phyloP scores from a whole-genome alignment of 208 protist genomes.

The Acanthamoeba royreba region DNA sequence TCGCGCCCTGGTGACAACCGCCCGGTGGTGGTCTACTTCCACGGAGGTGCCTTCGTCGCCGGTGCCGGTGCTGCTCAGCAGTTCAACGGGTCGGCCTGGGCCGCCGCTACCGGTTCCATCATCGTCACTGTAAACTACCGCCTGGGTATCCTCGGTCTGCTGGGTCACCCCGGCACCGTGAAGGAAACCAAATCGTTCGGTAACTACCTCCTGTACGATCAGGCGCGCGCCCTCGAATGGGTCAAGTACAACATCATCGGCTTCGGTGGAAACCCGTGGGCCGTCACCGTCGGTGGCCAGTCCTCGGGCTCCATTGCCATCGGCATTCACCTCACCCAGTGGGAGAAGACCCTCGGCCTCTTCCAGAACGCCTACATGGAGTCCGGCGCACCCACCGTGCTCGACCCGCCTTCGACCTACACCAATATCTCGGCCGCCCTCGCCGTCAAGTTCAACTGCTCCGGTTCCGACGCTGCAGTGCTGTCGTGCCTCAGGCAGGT shows the following conservation, averaged over 20 bases:
- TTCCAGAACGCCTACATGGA: not conserved
- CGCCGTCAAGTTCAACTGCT: not conserved
- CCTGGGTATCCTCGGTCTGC: conserved; percentile 53
- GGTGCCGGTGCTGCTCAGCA: not conserved
- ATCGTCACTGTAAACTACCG: conserved; percentile 47
- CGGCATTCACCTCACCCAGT: not conserved
- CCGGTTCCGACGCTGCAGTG: not conserved
- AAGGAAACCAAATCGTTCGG: not conserved
- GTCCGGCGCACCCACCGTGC: not conserved
- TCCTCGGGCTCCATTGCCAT: not conserved
- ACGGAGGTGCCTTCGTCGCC: not conserved
- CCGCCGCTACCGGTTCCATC: not conserved
- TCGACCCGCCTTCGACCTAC: not conserved
- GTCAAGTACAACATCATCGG: conserved; percentile 32
- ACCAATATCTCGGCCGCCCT: not conserved
- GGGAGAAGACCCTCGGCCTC: not conserved
- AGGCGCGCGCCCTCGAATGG: not conserved
- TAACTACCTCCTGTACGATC: not conserved
- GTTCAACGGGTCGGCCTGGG: not conserved
- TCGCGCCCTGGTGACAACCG: not conserved
- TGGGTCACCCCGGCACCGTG: not conserved
- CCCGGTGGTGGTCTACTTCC: not conserved
- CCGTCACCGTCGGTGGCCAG: not conserved
- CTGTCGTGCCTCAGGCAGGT: not conserved
- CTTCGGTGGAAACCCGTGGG: conserved; percentile 37